Conservation (phyloP, 2,329 filamentous ascomycete genomes). For the Talaromyces piceae region DNA sequence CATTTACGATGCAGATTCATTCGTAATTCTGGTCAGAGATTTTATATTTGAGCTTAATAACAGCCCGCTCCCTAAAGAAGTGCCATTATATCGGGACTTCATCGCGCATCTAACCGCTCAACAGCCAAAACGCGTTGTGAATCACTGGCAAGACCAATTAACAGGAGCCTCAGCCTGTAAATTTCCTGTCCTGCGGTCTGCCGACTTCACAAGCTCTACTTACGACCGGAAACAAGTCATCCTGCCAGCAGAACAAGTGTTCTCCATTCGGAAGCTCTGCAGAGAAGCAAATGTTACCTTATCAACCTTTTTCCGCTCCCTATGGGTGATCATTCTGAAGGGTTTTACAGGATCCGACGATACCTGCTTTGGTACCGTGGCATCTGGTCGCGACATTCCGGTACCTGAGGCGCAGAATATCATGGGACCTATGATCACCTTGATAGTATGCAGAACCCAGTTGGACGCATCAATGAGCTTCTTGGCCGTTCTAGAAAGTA, state of each 20-base stretch:
- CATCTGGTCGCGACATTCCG: neutral
- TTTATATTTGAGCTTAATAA: neutral
- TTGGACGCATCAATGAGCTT: neutral
- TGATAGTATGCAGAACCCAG: neutral
- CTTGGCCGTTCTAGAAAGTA: neutral
- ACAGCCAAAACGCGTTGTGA: neutral
- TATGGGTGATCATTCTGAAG: neutral
- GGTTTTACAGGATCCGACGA: neutral
- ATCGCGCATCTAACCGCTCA: neutral
- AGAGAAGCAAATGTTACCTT: neutral
- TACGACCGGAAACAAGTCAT: neutral
- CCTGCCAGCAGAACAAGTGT: neutral
- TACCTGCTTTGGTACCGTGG: neutral
- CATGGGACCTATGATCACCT: neutral
- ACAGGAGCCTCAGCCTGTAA: neutral
- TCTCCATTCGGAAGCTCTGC: neutral
- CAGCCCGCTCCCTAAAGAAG: conserved; percentile 8
- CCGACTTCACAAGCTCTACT: neutral
- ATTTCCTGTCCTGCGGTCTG: neutral
- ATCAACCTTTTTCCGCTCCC: neutral
- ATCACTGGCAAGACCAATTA: neutral
- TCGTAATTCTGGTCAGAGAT: neutral
- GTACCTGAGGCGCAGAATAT: neutral
- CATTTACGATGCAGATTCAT: neutral
- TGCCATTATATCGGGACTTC: neutral